Conservation (phyloP, 1,139 yeast genomes). For the Geotrichum carabidarum region DNA sequence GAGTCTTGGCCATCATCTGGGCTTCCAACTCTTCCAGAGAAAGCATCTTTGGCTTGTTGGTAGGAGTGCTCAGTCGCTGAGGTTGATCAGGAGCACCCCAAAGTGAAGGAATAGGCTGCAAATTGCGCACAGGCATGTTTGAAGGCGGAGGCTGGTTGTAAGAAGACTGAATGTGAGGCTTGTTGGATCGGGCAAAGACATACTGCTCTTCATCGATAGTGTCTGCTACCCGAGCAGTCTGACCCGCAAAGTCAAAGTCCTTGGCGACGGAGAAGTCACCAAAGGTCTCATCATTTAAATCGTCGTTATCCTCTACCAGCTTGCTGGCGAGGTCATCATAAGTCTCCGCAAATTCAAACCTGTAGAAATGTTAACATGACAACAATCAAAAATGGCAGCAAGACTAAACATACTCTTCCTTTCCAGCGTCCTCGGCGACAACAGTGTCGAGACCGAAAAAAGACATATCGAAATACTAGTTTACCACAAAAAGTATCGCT, state of each 20-base stretch:
- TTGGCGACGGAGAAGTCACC: slow-evolving; percentile 53
- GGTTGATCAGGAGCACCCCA: slow-evolving; percentile 45
- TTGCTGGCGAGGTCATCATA: slow-evolving; percentile 65
- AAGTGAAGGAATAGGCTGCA: slow-evolving; percentile 63
- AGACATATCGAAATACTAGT: slow-evolving; percentile 32
- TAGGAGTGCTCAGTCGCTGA: slow-evolving; percentile 17
- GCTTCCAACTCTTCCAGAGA: slow-evolving; percentile 77
- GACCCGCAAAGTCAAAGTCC: slow-evolving; percentile 68
- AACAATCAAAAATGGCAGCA: slow-evolving; percentile 27
- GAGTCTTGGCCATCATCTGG: slow-evolving; percentile 48
- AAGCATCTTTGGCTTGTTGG: slow-evolving; percentile 38
- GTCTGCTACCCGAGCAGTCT: slow-evolving; percentile 39
- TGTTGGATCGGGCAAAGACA: slow-evolving; percentile 27
- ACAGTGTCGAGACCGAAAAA: slow-evolving; percentile 39
- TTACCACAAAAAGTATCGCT: not conserved
- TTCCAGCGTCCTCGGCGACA: slow-evolving; percentile 25
- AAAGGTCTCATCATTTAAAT: slow-evolving; percentile 81
- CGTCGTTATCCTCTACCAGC: slow-evolving; percentile 69
- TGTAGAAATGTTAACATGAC: not conserved
- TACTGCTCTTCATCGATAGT: slow-evolving; percentile 35
- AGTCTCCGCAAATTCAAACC: slow-evolving; percentile 53
- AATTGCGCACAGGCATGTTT: slow-evolving; percentile 33
- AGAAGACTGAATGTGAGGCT: slow-evolving; percentile 22
- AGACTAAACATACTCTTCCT: slow-evolving; percentile 47
- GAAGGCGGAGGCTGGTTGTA: slow-evolving; percentile 20